Evolutionary conservation across 176 grass and related monocot genomes (phyloP), one percentile per base, ranked within the genome.

Genomic region (Aegilops bicornis): DNA sequence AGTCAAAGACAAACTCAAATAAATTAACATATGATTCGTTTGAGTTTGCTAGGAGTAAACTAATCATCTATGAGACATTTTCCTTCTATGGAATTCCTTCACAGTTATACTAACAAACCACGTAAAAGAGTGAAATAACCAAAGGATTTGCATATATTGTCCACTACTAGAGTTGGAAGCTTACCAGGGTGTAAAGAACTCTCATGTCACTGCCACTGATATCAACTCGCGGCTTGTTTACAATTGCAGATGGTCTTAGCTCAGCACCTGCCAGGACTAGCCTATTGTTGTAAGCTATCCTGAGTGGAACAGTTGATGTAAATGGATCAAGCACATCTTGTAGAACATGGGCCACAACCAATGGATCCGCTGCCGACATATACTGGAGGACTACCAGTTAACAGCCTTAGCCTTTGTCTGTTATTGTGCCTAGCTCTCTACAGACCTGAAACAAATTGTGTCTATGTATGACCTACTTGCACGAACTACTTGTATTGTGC

Each of bases 171-270:
- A 76, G 24, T 47, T 52, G 52, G 43, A 76, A 76, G 30, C 90
- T 97, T 84, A 95, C 95, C 86, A 98, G 89, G 3, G 93, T 93
- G 81, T 95, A 93, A 69, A 92, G 91, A 79, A 68, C 82, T 79
- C 91, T 86, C 70, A 92, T 88, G 52, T 93, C 93, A 62, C 62
- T 87, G 77, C 91, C 91, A 63, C 91, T 86, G 62, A 90, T 39
- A 65, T 98, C 89, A 75, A 93, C 70, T 37, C 82, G 87, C 5
- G 93, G 91, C 29, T 84, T 92, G 79, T 76, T 89, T 54, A 67
- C 50, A 20, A 95, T 39, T 24, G 72, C 89, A 10, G 91, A 97
- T 24, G 95, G 89, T 67, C 74, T 92, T 48, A 98, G 80, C 84
- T 93, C 89, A 52, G 74, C 64, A n/a, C 91, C 86, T 61, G 88